Percentiles rank a stretch among this genome's conserved stretches.
Conservation (phyloP, 371 early-diverging fungal genomes). For the Apophysomyces trapeziformis region DNA sequence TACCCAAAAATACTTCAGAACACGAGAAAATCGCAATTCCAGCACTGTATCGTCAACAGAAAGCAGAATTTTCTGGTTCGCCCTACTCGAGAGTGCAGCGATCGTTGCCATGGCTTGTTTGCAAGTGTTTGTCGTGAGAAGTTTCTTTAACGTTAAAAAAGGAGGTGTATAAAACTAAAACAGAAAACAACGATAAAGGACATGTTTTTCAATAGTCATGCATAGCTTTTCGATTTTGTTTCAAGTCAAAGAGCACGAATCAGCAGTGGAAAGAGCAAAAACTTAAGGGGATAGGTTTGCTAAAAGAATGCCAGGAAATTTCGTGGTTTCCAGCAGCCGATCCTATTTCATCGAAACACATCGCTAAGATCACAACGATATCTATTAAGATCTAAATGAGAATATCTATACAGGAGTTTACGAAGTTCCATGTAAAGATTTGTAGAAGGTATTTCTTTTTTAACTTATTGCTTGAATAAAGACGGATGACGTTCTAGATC, state of each 20-base stretch:
- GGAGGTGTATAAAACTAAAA: conserved; percentile 53
- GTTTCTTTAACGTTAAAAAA: conserved; percentile 72
- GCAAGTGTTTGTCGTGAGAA: conserved; percentile 88
- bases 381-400: too few species aligned
- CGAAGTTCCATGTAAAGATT: neutral
- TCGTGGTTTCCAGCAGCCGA: too few species aligned
- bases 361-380: too few species aligned
- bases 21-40: conserved; percentile 88
- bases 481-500: too few species aligned
- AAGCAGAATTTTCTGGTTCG: conserved; percentile 87
- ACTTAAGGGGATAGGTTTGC: too few species aligned
- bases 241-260: too few species aligned
- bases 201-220: neutral
- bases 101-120: conserved; percentile 81
- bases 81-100: conserved; percentile 70
- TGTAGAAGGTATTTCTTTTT: too few species aligned
- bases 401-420: neutral
- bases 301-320: too few species aligned
- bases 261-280: too few species aligned
- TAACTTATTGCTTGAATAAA: too few species aligned
- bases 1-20: conserved; percentile 84
- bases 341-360: too few species aligned
- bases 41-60: conserved; percentile 88
- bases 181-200: neutral
- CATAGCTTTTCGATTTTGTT: too few species aligned